A percentile compares a stretch with the other conserved stretches of the same genome.
Evolutionary conservation across 371 early-diverging fungal genomes (phyloP).

Genomic region (Lichtheimia corymbifera): DNA sequence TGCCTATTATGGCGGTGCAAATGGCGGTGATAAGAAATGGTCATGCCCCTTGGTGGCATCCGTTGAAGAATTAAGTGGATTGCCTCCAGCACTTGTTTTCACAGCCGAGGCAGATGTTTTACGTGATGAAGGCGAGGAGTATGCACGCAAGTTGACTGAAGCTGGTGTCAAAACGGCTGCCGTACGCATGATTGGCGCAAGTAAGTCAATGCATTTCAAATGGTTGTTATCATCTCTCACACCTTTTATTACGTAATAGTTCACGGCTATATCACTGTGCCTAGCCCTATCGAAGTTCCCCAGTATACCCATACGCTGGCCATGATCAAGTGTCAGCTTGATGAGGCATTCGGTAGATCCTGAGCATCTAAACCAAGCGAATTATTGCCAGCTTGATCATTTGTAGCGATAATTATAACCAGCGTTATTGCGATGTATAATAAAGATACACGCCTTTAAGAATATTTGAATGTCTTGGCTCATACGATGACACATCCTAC

Average conservation of each 20-base stretch:
- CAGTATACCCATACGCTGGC: constrained; percentile 12
- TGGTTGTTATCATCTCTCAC: neutral
- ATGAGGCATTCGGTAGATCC: constrained; percentile 7
- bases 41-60: constrained; percentile 13
- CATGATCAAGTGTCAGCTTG: constrained; percentile 12
- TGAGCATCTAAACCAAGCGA: no score
- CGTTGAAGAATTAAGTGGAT: constrained; percentile 25
- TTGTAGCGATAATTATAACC: no score
- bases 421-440: no score
- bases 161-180: constrained; percentile 32
- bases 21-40: neutral
- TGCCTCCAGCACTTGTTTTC: constrained; percentile 36
- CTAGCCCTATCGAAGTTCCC: constrained; percentile 6
- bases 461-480: no score
- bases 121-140: constrained; percentile 39
- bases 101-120: constrained; percentile 38
- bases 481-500: no score
- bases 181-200: constrained; percentile 18
- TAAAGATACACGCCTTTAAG: no score
- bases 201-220: constrained; percentile 3
- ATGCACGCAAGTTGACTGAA: constrained; percentile 21
- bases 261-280: constrained; percentile 20
- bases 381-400: no score
- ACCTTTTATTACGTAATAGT: neutral
- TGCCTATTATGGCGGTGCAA: neutral